These are phyloP conservation scores for Verticillium alfalfae DNA, from an alignment of 2,329 filamentous ascomycete species.

Conservation along the genomic window DNA sequence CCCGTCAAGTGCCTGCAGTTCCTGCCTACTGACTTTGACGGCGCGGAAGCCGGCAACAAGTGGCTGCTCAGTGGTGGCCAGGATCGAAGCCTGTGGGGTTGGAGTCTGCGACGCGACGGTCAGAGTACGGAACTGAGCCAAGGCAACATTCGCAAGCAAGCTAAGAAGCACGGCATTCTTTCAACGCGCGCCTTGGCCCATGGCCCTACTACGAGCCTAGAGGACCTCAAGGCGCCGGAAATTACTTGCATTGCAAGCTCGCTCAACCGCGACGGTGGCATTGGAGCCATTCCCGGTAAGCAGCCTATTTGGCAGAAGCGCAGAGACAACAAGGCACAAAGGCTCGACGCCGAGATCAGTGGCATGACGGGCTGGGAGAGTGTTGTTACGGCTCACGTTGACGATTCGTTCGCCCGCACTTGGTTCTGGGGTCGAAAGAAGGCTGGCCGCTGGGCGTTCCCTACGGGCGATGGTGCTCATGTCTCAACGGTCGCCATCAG, in stretches of 20 bases:
- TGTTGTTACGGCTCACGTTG: constrained; percentile 85
- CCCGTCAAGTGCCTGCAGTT: constrained; percentile 80
- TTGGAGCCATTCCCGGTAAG: constrained; percentile 75
- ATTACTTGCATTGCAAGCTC: constrained; percentile 90
- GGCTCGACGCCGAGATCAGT: constrained; percentile 62
- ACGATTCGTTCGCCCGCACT: constrained; percentile 79
- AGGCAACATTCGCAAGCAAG: constrained; percentile 79
- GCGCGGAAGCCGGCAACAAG: constrained; percentile 81
- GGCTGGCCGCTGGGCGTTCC: constrained; percentile 88
- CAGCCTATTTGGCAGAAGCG: constrained; percentile 80
- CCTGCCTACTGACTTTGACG: constrained; percentile 82
- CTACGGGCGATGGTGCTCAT: constrained; percentile 75
- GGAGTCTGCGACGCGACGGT: constrained; percentile 89
- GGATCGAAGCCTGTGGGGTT: constrained; percentile 92
- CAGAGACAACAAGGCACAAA: constrained; percentile 52
- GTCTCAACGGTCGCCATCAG: constrained; percentile 86
- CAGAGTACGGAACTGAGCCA: constrained; percentile 93
- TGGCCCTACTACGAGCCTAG: constrained; percentile 59
- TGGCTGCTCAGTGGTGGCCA: constrained; percentile 88
- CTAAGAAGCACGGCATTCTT: constrained; percentile 78
- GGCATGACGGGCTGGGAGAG: constrained; percentile 93
- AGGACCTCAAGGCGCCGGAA: constrained; percentile 80
- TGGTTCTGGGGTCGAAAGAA: constrained; percentile 98
- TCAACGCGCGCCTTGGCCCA: constrained; percentile 50
- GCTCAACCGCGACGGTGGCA: constrained; percentile 89